A percentile compares a stretch with the other conserved stretches of the same genome.
These are phyloP conservation scores for Chenopodium formosanum DNA, from an alignment of 148 eudicot genomes.

Conservation along the genomic window DNA sequence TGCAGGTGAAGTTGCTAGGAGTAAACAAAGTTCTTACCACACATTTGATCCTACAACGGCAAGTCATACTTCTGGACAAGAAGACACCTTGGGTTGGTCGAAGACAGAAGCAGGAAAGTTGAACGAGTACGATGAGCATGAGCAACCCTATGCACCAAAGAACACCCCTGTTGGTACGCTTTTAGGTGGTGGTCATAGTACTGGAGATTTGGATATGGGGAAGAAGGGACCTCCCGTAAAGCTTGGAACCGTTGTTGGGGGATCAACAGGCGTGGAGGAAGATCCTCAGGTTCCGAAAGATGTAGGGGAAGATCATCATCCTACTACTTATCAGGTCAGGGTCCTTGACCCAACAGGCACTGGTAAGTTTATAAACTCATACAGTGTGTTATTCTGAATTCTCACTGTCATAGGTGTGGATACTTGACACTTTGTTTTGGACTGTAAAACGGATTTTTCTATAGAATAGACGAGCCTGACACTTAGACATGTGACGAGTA, in stretches of 20 bases:
- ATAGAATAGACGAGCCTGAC: background rate
- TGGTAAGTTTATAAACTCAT: constrained; percentile 6
- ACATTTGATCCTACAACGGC: constrained; percentile 13
- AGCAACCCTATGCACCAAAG: constrained; percentile 33
- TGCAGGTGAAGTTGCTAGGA: background rate
- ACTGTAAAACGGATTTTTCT: no score
- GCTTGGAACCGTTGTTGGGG: constrained; percentile 5
- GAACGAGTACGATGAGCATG: constrained; percentile 29
- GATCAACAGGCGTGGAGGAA: background rate
- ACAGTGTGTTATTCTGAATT: no score
- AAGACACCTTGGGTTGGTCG: constrained; percentile 20
- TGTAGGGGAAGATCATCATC: background rate
- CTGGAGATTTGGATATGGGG: background rate
- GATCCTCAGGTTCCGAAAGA: constrained; percentile 13
- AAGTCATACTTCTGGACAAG: constrained; percentile 24
- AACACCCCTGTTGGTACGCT: constrained; percentile 17
- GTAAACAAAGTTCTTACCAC: constrained; percentile 14
- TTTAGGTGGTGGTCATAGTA: constrained; percentile 5
- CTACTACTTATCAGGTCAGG: constrained; percentile 3
- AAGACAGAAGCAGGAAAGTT: constrained; percentile 24
- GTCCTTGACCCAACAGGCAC: background rate
- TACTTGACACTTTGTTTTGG: no score
- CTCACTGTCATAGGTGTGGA: background rate
- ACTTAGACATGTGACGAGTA: no score
- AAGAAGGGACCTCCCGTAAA: constrained; percentile 6